Evolutionary conservation across 169 alveolate genomes (phyloP).

Genomic region (Eimeria nieschulzi): DNA sequence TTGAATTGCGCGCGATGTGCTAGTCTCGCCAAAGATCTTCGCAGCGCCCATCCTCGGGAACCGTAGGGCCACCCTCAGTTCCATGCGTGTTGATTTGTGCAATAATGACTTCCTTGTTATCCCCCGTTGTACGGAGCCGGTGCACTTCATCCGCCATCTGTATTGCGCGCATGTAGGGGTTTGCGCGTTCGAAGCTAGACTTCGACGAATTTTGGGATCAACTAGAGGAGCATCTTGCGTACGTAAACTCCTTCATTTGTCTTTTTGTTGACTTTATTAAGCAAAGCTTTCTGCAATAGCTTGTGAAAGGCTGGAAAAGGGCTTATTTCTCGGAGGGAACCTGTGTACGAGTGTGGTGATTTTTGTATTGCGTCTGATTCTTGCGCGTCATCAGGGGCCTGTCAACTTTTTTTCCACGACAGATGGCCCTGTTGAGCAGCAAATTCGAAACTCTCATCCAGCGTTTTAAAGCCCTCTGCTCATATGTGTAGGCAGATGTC

Average conservation of each 20-base stretch:
- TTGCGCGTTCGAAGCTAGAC: slow-evolving; percentile 68
- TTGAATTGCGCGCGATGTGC: not conserved
- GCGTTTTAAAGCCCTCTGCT: slow-evolving; percentile 61
- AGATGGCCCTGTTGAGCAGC: slow-evolving; percentile 55
- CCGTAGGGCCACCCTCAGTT: too few relatives aligned
- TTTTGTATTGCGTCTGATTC: slow-evolving; percentile 31
- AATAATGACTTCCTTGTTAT: too few relatives aligned
- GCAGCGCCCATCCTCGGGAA: too few relatives aligned
- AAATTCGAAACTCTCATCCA: slow-evolving; percentile 60
- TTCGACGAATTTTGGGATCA: slow-evolving; percentile 74
- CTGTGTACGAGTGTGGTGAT: too few relatives aligned
- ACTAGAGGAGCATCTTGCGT: slow-evolving; percentile 67
- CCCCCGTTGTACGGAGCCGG: too few relatives aligned
- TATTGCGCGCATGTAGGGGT: slow-evolving; percentile 73
- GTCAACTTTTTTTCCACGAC: slow-evolving; percentile 53
- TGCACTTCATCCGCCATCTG: slow-evolving; percentile 8
- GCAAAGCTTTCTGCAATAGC: too few relatives aligned
- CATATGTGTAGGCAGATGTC: slow-evolving; percentile 37
- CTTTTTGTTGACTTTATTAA: too few relatives aligned
- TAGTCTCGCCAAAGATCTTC: too few relatives aligned
- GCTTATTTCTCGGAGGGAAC: too few relatives aligned
- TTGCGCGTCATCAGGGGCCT: slow-evolving; percentile 39
- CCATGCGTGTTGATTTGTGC: too few relatives aligned
- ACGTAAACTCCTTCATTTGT: not conserved
- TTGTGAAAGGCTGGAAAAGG: too few relatives aligned